Base-by-base conservation (phyloP, 805 yeast genomes). In the Saccharomycopsis babjevae region DNA sequence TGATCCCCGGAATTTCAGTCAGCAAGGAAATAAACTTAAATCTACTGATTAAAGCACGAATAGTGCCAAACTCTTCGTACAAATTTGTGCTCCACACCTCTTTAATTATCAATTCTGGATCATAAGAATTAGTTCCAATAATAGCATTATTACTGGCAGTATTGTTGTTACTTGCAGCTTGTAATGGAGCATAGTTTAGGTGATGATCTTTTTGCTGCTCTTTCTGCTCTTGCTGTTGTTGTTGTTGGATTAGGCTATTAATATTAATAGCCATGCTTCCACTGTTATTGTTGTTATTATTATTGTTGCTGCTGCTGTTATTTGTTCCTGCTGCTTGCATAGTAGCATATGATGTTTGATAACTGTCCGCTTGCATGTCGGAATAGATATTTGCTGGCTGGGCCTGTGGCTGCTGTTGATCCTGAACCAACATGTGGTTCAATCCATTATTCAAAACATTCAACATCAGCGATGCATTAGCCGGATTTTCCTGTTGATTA, bases 1-100 rank as follows among this genome's bases (percentile, higher is more conserved):
- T 86, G 25, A 96, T 89, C 0, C 99, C 99, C 0, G 97, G 97
- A 70, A 94, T 91, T 72, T 94, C 98, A 56, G 96, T 91, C 67
- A 91, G 92, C 62, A 91, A 81, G 2, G 89, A 80, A 30, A 87
- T 80, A 66, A 78, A 76, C 60, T 83, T 80, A 67, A 80, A 84
- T 62, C 79, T 80, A 59, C 77, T 80, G 50, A 84, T 76, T 36
- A 86, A 76, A 58, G 79, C 78, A 64, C 91, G 78, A 57, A 88
- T 80, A 13, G 79, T 73, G 62, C 78, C 80, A 72, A 87, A 83
- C 68, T 87, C 94, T 60, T 79, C 77, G 66, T 85, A 85, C 64
- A 88, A 73, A 68, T 87, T 88, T 59, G 80, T 82, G 42, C 75
- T 77, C 91, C 93, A 87, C 34, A 88, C 94, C 65, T 88, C 92